Conservation (phyloP, 1,284 basidiomycete genomes). For the Exobasidium cylindrosporum region DNA sequence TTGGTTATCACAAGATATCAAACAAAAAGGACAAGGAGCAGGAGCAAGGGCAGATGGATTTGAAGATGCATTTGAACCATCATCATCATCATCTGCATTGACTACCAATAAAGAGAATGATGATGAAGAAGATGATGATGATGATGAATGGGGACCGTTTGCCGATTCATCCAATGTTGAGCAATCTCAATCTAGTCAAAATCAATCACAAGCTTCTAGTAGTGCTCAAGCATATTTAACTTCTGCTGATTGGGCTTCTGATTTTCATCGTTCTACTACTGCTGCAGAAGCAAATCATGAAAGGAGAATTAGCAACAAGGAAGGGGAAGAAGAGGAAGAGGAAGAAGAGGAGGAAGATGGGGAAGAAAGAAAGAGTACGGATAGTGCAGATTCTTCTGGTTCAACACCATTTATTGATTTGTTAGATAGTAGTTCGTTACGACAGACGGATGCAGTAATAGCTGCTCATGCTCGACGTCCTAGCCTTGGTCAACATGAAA, state of each 20-base stretch:
- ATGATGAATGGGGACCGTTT: conserved; percentile 54
- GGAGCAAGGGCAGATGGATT: conserved; percentile 24
- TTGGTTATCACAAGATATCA: conserved; percentile 39
- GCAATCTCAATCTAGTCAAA: neutral
- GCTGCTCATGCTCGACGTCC: conserved; percentile 33
- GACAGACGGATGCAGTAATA: conserved; percentile 15
- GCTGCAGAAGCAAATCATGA: neutral
- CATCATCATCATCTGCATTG: conserved; percentile 2
- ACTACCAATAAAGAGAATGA: neutral
- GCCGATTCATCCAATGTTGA: conserved; percentile 28
- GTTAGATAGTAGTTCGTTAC: conserved; percentile 1
- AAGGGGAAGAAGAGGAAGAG: conserved; percentile 21
- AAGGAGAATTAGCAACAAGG: neutral
- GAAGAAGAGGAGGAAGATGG: conserved; percentile 40
- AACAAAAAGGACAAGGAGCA: conserved; percentile 15
- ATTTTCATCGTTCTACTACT: conserved; percentile 32
- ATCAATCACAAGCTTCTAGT: neutral
- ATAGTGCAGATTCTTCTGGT: conserved; percentile 22
- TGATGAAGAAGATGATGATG: conserved; percentile 27
- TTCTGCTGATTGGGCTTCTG: conserved; percentile 53
- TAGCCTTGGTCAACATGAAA: conserved; percentile 28
- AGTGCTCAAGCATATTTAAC: conserved; percentile 28
- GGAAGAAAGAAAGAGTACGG: conserved; percentile 3
- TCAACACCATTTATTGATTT: conserved; percentile 14
- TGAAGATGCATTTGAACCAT: conserved; percentile 22